phyloP scores from a whole-genome alignment of 192 early-diverging fungal genomes.

The Coemansia sp. region DNA sequence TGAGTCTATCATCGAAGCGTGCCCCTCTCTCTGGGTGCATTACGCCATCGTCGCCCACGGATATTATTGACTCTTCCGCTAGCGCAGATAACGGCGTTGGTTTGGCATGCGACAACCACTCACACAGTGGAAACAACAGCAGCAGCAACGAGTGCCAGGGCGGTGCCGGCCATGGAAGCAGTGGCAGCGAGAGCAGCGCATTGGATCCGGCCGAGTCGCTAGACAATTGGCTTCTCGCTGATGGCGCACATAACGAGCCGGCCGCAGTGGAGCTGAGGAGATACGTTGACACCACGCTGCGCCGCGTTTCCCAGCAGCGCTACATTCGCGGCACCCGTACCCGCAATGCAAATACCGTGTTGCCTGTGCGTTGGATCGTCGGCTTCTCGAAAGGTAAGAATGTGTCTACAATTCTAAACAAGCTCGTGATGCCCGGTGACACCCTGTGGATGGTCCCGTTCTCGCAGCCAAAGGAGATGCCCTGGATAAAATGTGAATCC shows the following conservation, averaged over 20 bases:
- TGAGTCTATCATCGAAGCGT: conserved; percentile 15
- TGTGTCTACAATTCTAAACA: conserved; percentile 58
- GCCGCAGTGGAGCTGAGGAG: conserved; percentile 65
- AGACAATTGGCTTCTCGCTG: conserved; percentile 63
- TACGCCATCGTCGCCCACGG: background rate
- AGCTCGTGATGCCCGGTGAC: conserved; percentile 62
- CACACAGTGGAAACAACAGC: conserved; percentile 10
- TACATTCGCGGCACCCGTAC: conserved; percentile 22
- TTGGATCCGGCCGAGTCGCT: conserved; percentile 19
- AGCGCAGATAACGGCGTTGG: conserved; percentile 1
- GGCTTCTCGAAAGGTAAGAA: conserved; percentile 73
- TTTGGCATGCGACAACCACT: background rate
- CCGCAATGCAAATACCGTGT: conserved; percentile 1
- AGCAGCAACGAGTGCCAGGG: background rate
- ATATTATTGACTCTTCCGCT: conserved; percentile 3
- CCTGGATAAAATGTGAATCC: conserved; percentile 70
- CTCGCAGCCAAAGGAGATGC: conserved; percentile 77
- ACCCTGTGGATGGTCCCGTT: conserved; percentile 70
- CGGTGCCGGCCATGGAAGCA: background rate
- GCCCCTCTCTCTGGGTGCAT: background rate
- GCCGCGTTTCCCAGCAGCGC: conserved; percentile 29
- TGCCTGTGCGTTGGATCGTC: conserved; percentile 72
- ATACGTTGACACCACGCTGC: conserved; percentile 62
- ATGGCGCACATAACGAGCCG: conserved; percentile 88
- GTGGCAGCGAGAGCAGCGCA: conserved; percentile 6